Evolutionary conservation across 2,329 filamentous ascomycete species (phyloP).

Genomic region (Aspergillus sp.): DNA sequence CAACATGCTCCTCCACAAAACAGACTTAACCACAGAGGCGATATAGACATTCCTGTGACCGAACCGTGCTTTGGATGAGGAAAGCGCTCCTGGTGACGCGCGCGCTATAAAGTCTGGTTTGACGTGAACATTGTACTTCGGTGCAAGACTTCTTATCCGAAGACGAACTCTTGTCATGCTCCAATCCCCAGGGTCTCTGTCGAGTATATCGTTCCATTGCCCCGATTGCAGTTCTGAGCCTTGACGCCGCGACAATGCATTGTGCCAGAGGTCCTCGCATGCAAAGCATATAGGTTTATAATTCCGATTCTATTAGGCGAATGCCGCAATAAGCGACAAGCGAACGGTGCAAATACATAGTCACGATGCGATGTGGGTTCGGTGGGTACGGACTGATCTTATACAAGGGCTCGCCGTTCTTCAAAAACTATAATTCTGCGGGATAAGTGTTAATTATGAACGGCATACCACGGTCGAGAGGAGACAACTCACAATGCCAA

Average conservation of each 20-base stretch:
- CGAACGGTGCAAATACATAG: background rate
- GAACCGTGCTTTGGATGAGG: background rate
- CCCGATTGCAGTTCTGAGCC: background rate
- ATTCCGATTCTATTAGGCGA: background rate
- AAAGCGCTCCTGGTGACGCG: background rate
- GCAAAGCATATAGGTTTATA: too few relatives aligned
- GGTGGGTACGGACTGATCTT: background rate
- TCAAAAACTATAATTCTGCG: background rate
- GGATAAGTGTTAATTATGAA: background rate
- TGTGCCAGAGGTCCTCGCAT: background rate
- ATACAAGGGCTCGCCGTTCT: background rate
- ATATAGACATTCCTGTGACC: too few relatives aligned
- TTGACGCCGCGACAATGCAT: background rate
- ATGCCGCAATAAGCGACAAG: background rate
- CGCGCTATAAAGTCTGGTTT: background rate
- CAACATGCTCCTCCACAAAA: too few relatives aligned
- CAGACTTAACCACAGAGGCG: too few relatives aligned
- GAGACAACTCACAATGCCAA: background rate
- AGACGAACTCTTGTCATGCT: background rate
- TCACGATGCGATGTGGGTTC: background rate
- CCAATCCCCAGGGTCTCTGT: background rate
- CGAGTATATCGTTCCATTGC: background rate
- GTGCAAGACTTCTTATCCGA: background rate
- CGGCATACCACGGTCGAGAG: background rate
- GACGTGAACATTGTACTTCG: background rate